Base-by-base conservation (phyloP, 257 asterid genomes). In the Eustoma russellianum region DNA sequence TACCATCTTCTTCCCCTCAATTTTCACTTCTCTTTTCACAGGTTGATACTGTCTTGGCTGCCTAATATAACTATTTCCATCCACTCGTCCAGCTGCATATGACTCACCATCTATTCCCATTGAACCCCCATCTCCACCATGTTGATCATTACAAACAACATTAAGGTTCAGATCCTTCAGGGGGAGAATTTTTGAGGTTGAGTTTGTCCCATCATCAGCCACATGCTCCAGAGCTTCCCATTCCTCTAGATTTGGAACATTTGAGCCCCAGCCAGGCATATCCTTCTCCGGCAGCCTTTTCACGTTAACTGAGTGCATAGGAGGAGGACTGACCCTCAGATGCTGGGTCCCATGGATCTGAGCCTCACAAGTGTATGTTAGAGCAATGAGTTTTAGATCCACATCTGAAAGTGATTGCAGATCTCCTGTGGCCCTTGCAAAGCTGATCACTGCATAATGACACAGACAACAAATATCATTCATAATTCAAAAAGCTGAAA, bases 391-490 rank as follows among this genome's bases (percentile, higher is more conserved):
- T 81, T 92, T 92, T 58, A 92, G 70, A 83, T 92, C 99, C 60
- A 88, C 97, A 73, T 92, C 99, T 2, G 99, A 92, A 71, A 92
- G 97, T 38, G 99, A 88, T 61, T 85, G 99, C 70, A 92, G 62
- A 74, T 92, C 99, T 76, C 99, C 99, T 50, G 99, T 92, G 18
- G 85, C 91, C 74, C 81, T 92, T 13, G 99, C 94, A 65, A 92
- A 92, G 80, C 51, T 73, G 58, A 88, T 69, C 64, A 81, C 99
- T 92, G 91, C 18, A 41, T 12, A 40, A 28, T 9, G 17, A 54
- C 12, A 41, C 18, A 17, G 17, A 59, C 16, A 17, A 33, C 1
- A 7, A 7, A 13, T 5, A 15, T 10, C 41, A 54, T 34, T 46
- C 18, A 18, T 11, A 16, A 2, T 1, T 18, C 13, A 8, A 30